These are phyloP conservation scores for Claviceps capensis DNA, from an alignment of 2,329 filamentous ascomycete species.

Conservation along the genomic window DNA sequence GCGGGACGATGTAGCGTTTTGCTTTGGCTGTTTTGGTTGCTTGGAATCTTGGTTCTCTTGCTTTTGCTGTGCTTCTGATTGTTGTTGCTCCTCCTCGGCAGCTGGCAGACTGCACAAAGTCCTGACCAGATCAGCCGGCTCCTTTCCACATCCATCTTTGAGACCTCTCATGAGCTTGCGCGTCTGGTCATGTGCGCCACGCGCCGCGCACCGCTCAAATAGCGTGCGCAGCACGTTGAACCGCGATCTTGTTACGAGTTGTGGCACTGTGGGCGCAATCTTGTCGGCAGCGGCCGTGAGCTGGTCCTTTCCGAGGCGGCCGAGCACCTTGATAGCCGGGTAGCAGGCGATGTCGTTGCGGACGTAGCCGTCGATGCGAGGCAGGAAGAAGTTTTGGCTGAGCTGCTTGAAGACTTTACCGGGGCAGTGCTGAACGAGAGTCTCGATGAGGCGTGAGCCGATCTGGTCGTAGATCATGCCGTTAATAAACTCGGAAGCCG, in stretches of 20 bases:
- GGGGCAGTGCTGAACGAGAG: conserved; percentile 64
- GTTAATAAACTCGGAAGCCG: conserved; percentile 65
- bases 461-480: conserved; percentile 81
- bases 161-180: conserved; percentile 33
- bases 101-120: conserved; percentile 33
- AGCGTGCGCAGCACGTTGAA: conserved; percentile 69
- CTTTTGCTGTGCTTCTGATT: conserved; percentile 18
- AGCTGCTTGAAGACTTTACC: conserved; percentile 85
- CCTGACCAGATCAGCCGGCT: conserved; percentile 33
- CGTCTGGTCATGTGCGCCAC: conserved; percentile 43
- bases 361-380: conserved; percentile 64
- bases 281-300: conserved; percentile 57
- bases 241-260: conserved; percentile 60
- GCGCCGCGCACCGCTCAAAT: conserved; percentile 67
- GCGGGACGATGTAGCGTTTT: conserved; percentile 21
- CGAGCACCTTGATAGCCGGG: conserved; percentile 69
- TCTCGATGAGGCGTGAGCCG: conserved; percentile 81
- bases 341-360: conserved; percentile 87
- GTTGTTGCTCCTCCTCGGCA: conserved; percentile 12
- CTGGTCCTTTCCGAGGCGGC: conserved; percentile 76
- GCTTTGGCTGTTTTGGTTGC: conserved; percentile 23
- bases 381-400: conserved; percentile 66
- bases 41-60: conserved; percentile 6
- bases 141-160: conserved; percentile 31
- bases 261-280: conserved; percentile 59